Base-by-base conservation (phyloP, 1,139 yeast genomes). In the Barnettozyma hawaiiensis region DNA sequence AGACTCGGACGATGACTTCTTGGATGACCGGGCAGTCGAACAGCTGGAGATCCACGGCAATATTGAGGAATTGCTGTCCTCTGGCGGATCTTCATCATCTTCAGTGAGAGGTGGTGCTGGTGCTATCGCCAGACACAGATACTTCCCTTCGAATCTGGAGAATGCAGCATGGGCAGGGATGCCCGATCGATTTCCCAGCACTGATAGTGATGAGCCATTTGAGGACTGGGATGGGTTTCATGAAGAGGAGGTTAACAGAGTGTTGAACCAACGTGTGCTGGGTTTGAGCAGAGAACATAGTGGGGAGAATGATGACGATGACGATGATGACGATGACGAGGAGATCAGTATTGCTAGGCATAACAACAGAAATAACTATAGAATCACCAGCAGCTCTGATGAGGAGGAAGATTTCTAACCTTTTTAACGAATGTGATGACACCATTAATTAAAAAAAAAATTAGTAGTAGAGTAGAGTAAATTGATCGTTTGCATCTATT, bases 171-270 rank as follows among this genome's bases (percentile, higher is more conserved):
- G 46, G 34, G 37, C 44, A 10, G 50, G 47, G 14, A 14, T 22
- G 19, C 19, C 28, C 9, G 37, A 10, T 7, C 14, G 28, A 14
- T 21, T 48, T 42, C 16, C 37, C 16, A 26, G 26, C 9, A 11
- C 33, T 18, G 29, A 24, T 7, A 26, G 21, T 26, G 40, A 37
- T 11, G 36, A 35, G 21, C 47, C 39, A 3, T 44, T 46, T 31
- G 49, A 41, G 19, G 45, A 42, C 10, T 35, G 45, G 36, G 39
- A 35, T 31, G 53, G 49, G 3, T 50, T 49, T n/a, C 41, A 35
- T 29, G 38, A 35, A 14, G 39, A 33, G 10, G 40, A 33, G n/a
- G 41, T 27, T 3, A 33, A 37, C 8, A 36, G 38, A 8, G 38
- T 14, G 26, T 19, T 31, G 21, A 18, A 15, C 21, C 33, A 31